Percentiles rank a stretch among this genome's conserved stretches.
phyloP scores from a whole-genome alignment of 2,329 filamentous ascomycete species.

The Neopestalotiopsis rosae region DNA sequence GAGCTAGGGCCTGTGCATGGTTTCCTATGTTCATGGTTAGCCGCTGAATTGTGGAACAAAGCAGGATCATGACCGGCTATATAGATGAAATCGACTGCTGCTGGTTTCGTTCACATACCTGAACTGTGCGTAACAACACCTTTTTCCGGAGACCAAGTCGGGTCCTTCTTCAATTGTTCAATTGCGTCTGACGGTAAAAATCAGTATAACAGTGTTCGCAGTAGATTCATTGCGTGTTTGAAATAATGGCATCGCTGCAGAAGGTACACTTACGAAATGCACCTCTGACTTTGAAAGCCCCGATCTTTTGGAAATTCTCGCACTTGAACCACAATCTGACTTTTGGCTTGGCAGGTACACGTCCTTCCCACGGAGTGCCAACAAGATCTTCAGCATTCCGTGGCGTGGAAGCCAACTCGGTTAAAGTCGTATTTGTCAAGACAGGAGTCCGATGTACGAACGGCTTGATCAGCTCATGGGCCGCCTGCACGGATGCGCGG shows the following conservation, averaged over 20 bases:
- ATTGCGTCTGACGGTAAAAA: constrained; percentile 61
- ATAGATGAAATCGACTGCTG: no score
- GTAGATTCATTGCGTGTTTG: no score
- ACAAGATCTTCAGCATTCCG: constrained; percentile 58
- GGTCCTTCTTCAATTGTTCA: constrained; percentile 67
- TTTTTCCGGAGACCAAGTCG: constrained; percentile 62
- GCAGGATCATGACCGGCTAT: no score
- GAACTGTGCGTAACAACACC: constrained; percentile 92
- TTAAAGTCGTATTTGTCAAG: constrained; percentile 78
- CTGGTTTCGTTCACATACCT: constrained; percentile 55
- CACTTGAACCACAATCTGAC: constrained; percentile 87
- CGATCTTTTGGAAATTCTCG: constrained; percentile 89
- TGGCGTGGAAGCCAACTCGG: constrained; percentile 74
- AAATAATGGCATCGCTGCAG: no score
- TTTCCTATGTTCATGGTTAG: constrained; percentile 65
- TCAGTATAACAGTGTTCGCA: not conserved
- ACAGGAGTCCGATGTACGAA: constrained; percentile 86
- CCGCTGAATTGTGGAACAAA: not conserved
- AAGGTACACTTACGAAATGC: constrained; percentile 64
- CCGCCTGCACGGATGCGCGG: constrained; percentile 72
- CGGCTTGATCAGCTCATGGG: constrained; percentile 74
- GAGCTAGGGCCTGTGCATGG: constrained; percentile 89
- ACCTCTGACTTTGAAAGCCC: constrained; percentile 93
- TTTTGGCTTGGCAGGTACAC: no score
- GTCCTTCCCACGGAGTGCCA: constrained; percentile 31